Base-by-base conservation (phyloP, 1,284 basidiomycete genomes). In the Heterobasidion parviporum region DNA sequence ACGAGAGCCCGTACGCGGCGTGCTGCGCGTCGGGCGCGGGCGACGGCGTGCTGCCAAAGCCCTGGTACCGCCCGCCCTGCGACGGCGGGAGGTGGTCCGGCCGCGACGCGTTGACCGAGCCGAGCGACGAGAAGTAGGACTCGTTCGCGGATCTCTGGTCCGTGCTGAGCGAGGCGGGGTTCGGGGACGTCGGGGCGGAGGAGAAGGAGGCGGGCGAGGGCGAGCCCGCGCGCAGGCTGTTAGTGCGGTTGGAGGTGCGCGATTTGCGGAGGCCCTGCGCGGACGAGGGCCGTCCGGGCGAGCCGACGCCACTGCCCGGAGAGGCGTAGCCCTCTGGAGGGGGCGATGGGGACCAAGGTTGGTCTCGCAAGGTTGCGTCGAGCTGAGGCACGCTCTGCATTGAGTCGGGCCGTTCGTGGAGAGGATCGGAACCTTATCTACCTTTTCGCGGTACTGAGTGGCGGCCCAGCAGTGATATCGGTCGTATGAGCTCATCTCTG, bases 391-490 rank as follows among this genome's bases (percentile, higher is more conserved):
- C 10, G 20, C 15, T 16, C 3, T 16, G 26, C 6, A 49, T 49
- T n/a, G 26, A 32, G n/a, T 16, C 8, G 47, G 26, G 14, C 26
- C 16, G 47, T 14, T 16, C 10, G 26, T 16, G 16, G 14, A 14
- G 34, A 36, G 32, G 32, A 20, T 36, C n/a, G 38, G n/a, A 9
- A 36, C 18, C 41, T 8, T 47, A 58, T 68, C 59, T 61, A 90
- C 92, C 79, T 95, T 97, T 71, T 93, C 89, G 50, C 89, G 82
- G 71, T 96, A 97, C 71, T 96, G 92, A 4, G 87, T 76, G 1
- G 93, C 94, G 4, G 93, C 89, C 92, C 94, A 96, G 47, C 82
- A 89, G 67, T 92, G 90, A 71, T 97, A 97, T 57, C 86, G 92
- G 54, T 94, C 89, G 61, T 86, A 80, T 54, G 88, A 72, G 57